These are phyloP conservation scores for Pyrenopolyporus hunteri DNA, from an alignment of 495 filamentous ascomycete genomes.

Conservation along the genomic window DNA sequence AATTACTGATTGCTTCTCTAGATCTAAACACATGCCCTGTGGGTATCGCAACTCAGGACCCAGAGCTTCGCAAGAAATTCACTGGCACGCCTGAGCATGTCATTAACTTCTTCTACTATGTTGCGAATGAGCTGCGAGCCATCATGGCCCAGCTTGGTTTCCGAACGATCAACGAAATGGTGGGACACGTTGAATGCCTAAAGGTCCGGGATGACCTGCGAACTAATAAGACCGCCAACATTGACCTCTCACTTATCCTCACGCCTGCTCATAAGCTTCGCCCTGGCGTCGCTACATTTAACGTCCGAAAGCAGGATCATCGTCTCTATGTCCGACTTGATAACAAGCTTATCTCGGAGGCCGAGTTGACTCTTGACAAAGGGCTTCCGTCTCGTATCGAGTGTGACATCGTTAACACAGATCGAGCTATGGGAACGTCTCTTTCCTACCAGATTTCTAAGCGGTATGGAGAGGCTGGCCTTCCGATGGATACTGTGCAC, in stretches of 20 bases:
- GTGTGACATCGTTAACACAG: conserved; percentile 98
- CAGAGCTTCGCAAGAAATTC: conserved; percentile 94
- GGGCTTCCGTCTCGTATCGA: conserved; percentile 94
- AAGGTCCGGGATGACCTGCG: conserved; percentile 88
- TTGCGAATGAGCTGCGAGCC: conserved; percentile 95
- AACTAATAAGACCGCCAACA: conserved; percentile 87
- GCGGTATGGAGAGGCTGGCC: conserved; percentile 85
- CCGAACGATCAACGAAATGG: conserved; percentile 97
- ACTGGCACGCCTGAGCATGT: conserved; percentile 93
- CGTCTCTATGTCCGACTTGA: conserved; percentile 91
- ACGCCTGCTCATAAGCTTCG: conserved; percentile 96
- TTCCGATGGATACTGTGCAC: conserved; percentile 95
- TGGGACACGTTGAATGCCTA: conserved; percentile 88
- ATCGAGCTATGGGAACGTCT: conserved; percentile 92
- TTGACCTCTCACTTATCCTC: conserved; percentile 93
- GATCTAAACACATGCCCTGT: conserved; percentile 88
- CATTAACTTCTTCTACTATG: conserved; percentile 99
- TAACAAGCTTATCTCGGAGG: conserved; percentile 98
- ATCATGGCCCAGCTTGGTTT: conserved; percentile 98
- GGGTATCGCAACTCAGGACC: conserved; percentile 96
- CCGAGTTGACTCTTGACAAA: conserved; percentile 95
- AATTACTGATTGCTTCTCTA: conserved; percentile 37
- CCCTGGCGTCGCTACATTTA: conserved; percentile 97
- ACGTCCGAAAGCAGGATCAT: conserved; percentile 98
- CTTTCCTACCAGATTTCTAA: conserved; percentile 97